These are phyloP conservation scores for Camellia japonica DNA, from an alignment of 148 eudicot genomes.

Conservation along the genomic window DNA sequence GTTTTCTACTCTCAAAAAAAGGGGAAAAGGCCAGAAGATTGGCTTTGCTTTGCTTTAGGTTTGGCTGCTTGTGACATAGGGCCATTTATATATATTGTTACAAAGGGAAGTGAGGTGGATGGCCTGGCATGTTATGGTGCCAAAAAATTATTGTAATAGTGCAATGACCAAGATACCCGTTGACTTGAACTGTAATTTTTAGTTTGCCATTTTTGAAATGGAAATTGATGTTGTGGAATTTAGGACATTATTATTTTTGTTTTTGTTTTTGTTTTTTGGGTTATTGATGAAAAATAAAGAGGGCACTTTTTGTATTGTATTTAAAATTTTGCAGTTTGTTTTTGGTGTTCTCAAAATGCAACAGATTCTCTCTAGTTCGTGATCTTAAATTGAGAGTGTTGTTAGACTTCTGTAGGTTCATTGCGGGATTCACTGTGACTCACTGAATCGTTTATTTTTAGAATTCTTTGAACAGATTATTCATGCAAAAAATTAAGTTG, in stretches of 20 bases:
- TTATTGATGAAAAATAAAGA: background rate
- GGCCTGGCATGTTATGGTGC: conserved; percentile 7
- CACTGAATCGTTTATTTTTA: too few relatives aligned
- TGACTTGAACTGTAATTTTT: background rate
- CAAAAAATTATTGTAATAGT: conserved; percentile 3
- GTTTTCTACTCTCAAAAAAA: background rate
- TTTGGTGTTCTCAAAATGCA: too few relatives aligned
- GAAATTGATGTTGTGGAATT: background rate
- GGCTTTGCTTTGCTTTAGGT: background rate
- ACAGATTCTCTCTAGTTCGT: too few relatives aligned
- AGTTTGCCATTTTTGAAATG: background rate
- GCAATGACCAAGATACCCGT: conserved; percentile 14
- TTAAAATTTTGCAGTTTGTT: too few relatives aligned
- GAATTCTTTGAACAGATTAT: too few relatives aligned
- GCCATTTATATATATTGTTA: background rate
- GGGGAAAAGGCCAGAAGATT: background rate
- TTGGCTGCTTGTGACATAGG: too few relatives aligned
- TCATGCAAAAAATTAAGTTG: too few relatives aligned
- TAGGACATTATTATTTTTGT: background rate
- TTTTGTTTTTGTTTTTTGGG: background rate
- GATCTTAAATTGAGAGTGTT: too few relatives aligned
- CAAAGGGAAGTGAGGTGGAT: too few relatives aligned
- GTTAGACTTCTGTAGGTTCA: too few relatives aligned
- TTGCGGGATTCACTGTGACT: too few relatives aligned
- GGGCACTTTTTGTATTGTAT: too few relatives aligned